These are phyloP conservation scores for Nemania sp. DNA, from an alignment of 2,329 filamentous ascomycete species.

Conservation along the genomic window DNA sequence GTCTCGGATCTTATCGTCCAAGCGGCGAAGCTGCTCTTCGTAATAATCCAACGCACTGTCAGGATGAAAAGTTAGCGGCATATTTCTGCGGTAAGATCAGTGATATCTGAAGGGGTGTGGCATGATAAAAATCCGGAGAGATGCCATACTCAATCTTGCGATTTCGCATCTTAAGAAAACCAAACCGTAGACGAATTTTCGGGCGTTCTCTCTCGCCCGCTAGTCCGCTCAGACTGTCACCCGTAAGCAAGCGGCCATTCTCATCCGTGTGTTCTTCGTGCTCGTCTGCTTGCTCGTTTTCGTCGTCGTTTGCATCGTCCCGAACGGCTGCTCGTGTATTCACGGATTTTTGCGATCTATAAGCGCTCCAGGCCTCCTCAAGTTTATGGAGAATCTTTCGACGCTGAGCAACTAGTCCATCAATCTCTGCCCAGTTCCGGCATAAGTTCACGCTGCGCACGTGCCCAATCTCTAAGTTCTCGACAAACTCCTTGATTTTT, in stretches of 20 bases:
- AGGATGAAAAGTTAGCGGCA: neutral
- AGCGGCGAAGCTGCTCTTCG: conserved; percentile 76
- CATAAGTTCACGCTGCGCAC: conserved; percentile 88
- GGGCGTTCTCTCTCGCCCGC: conserved; percentile 59
- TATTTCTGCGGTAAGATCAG: no score
- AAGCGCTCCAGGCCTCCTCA: conserved; percentile 81
- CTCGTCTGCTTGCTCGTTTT: conserved; percentile 21
- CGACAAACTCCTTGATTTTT: conserved; percentile 82
- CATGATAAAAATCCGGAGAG: neutral
- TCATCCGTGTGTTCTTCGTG: conserved; percentile 39
- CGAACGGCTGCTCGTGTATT: conserved; percentile 29
- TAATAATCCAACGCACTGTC: conserved; percentile 82
- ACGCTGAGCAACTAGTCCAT: conserved; percentile 71
- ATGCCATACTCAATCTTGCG: conserved; percentile 65
- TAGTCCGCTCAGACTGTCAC: conserved; percentile 45
- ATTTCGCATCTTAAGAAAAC: conserved; percentile 71
- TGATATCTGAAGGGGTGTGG: neutral
- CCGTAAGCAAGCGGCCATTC: conserved; percentile 59
- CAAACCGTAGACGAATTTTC: conserved; percentile 75
- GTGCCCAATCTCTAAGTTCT: conserved; percentile 84
- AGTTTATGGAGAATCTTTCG: conserved; percentile 68
- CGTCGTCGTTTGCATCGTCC: neutral
- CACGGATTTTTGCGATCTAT: conserved; percentile 61
- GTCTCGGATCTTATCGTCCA: conserved; percentile 74
- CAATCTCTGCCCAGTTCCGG: conserved; percentile 81